A percentile compares a stretch with the other conserved stretches of the same genome.
Evolutionary conservation across 2,329 filamentous ascomycete genomes (phyloP).

Genomic region (Colletotrichum chrysophilum): DNA sequence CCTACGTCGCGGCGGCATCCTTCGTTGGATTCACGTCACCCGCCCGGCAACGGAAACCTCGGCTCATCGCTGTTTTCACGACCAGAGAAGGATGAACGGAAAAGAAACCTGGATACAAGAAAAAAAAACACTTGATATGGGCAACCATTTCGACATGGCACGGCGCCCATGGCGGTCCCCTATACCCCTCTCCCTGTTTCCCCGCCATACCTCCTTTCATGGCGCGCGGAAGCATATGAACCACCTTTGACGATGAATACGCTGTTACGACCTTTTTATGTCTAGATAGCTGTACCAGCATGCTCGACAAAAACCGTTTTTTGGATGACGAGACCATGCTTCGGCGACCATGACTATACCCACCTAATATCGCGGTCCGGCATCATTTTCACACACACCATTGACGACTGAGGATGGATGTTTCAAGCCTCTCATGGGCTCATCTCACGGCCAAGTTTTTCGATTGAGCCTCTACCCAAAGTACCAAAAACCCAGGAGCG

Average conservation of each 20-base stretch:
- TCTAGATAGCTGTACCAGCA: conserved; percentile 49
- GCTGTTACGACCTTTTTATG: conserved; percentile 49
- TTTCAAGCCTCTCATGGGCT: background rate
- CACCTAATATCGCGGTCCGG: conserved; percentile 36
- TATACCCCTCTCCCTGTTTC: conserved; percentile 26
- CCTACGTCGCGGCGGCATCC: conserved; percentile 22
- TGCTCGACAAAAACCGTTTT: conserved; percentile 23
- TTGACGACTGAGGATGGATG: background rate
- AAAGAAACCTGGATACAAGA: conserved; percentile 46
- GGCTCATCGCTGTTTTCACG: conserved; percentile 27
- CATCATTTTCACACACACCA: background rate
- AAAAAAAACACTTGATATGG: conserved; percentile 41
- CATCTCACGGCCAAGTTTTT: background rate
- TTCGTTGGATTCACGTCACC: conserved; percentile 11
- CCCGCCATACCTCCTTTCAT: conserved; percentile 20
- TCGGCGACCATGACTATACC: conserved; percentile 44
- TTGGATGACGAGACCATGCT: conserved; percentile 27
- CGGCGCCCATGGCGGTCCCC: conserved; percentile 33
- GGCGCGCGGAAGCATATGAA: conserved; percentile 23
- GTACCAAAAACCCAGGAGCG: background rate
- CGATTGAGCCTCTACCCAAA: conserved; percentile 1
- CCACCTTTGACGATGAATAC: conserved; percentile 46
- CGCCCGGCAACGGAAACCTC: conserved; percentile 15
- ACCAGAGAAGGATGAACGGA: conserved; percentile 39
- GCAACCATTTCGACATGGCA: conserved; percentile 43